Base-by-base conservation (phyloP, 371 early-diverging fungal genomes). In the Mortierella sp. region DNA sequence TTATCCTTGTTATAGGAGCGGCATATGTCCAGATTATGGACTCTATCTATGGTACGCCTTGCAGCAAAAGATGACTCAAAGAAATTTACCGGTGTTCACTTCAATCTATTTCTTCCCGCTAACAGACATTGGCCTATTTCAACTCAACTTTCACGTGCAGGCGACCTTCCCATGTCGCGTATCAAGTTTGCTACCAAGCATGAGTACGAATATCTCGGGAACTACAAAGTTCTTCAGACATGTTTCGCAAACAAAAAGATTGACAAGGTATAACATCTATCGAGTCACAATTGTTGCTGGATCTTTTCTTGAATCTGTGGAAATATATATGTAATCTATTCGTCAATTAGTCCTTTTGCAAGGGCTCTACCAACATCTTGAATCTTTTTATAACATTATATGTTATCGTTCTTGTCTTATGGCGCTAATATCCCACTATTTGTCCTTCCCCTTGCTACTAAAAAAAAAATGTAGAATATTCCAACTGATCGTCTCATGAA, bases 1-100 rank as follows among this genome's bases (percentile, higher is more conserved):
- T 22, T 53, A 57, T 53, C 43, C 23, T 4, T 49, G n/a, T 47
- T 3, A 37, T 75, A 93, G 92, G 96, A 61, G 95, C 95, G 43
- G 96, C 91, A 10, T 94, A 96, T 79, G 95, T 95, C 85, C 96
- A 96, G 83, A 94, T 97, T 68, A 89, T 97, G 83, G 97, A 97
- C 83, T 93, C 95, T n/a, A 92, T 97, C 86, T 96, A 89, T 83
- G 87, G 93, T 86, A 87, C 62, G 85, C 8, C 7, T 8, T 10
- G 23, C 10, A 53, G 9, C 23, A 12, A 28, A 12, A 53, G 7
- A 45, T 45, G 19, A n/a, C n/a, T 15, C 53, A 19, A 7, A 45
- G 12, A n/a, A 34, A 32, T 13, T n/a, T n/a, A n/a, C n/a, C n/a
- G 45, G 47, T 29, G 45, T 29, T 64, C 17, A 34, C 22, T 58